Conservation (phyloP, 106 monocot genomes). For the Triglochin maritima region DNA sequence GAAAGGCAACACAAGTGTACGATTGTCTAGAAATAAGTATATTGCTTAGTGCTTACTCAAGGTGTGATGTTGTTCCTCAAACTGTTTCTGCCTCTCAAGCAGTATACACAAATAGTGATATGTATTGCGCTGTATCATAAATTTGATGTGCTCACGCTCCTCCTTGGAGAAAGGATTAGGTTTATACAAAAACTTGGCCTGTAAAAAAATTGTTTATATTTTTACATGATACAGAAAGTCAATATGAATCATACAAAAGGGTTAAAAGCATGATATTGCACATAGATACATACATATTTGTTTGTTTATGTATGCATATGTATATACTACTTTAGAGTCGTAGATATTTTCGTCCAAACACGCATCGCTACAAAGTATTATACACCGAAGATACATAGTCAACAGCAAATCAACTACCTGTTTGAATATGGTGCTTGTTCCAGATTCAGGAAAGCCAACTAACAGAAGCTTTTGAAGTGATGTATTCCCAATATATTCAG, state of each 20-base stretch:
- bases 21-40: neutral
- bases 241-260: neutral
- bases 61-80: slow-evolving; percentile 15
- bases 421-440: slow-evolving; percentile 89
- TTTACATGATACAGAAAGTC: too few relatives aligned
- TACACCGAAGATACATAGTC: too few relatives aligned
- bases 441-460: slow-evolving; percentile 60
- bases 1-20: neutral
- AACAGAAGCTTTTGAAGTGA: slow-evolving; percentile 73
- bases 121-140: slow-evolving; percentile 17
- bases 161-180: slow-evolving; percentile 10
- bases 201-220: neutral
- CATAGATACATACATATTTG: neutral
- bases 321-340: neutral
- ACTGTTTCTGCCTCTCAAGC: slow-evolving; percentile 20
- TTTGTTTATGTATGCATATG: neutral
- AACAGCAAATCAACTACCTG: slow-evolving; percentile 42
- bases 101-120: slow-evolving; percentile 19
- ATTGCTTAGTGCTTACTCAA: neutral
- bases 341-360: neutral
- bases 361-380: too few relatives aligned
- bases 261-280: too few relatives aligned
- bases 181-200: slow-evolving; percentile 18
- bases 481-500: slow-evolving; percentile 51
- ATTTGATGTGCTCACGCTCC: slow-evolving; percentile 15